Conservation (phyloP, 2,329 filamentous ascomycete genomes). For the Aspergillus puulaauensis region DNA sequence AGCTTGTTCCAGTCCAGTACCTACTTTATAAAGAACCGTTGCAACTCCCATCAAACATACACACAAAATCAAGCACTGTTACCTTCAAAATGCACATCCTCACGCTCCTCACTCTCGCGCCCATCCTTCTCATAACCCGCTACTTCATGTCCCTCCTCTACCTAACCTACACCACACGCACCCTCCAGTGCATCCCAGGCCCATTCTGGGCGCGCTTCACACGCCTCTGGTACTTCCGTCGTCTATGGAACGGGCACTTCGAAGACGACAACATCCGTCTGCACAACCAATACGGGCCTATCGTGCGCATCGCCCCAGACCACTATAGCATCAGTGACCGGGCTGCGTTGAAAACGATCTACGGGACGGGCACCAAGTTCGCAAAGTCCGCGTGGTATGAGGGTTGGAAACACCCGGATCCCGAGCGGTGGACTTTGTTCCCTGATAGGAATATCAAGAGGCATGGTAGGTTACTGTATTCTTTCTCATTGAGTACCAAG, state of each 20-base stretch:
- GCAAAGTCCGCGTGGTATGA: slow-evolving; percentile 40
- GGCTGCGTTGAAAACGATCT: slow-evolving; percentile 43
- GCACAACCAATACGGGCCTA: slow-evolving; percentile 40
- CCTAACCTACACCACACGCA: slow-evolving; percentile 26
- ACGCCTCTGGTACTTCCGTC: slow-evolving; percentile 45
- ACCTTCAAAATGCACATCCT: slow-evolving; percentile 16
- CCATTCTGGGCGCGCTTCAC: slow-evolving; percentile 48
- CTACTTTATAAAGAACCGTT: background rate
- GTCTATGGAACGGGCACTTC: slow-evolving; percentile 38
- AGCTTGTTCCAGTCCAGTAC: background rate
- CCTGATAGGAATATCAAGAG: slow-evolving; percentile 34
- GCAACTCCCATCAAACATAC: background rate
- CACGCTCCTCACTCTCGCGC: slow-evolving; percentile 10
- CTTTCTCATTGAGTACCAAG: background rate
- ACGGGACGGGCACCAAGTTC: slow-evolving; percentile 42
- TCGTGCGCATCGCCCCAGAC: slow-evolving; percentile 51
- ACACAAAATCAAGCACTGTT: background rate
- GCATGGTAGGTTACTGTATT: slow-evolving; percentile 31
- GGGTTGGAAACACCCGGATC: slow-evolving; percentile 30
- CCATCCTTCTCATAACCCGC: slow-evolving; percentile 13
- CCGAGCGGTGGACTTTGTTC: slow-evolving; percentile 33
- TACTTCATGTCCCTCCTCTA: slow-evolving; percentile 20
- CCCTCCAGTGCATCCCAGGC: slow-evolving; percentile 39
- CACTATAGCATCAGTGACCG: slow-evolving; percentile 49
- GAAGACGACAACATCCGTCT: slow-evolving; percentile 41